A percentile compares a stretch with the other conserved stretches of the same genome.
phyloP scores from a whole-genome alignment of 73 alveolate genomes.

The Symbiodinium pilosum region DNA sequence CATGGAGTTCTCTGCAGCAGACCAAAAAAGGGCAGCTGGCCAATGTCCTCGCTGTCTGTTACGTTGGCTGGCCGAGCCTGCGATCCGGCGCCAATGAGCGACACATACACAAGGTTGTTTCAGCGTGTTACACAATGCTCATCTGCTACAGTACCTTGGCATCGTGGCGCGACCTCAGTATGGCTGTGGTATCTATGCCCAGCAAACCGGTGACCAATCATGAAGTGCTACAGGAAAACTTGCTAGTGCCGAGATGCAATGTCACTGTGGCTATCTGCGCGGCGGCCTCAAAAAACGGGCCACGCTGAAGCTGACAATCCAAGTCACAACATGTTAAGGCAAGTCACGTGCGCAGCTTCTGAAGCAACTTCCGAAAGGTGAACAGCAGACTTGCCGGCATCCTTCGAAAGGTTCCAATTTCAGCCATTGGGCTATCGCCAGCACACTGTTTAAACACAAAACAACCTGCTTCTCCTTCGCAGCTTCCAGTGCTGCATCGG shows the following conservation, averaged over 20 bases:
- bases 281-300: neutral
- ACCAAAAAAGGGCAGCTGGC: neutral
- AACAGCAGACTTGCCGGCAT: conserved; percentile 1
- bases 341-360: conserved; percentile 10
- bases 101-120: too few relatives aligned
- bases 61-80: conserved; percentile 18
- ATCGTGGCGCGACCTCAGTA: neutral
- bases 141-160: too few relatives aligned
- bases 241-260: neutral
- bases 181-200: neutral
- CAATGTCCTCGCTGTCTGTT: neutral
- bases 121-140: too few relatives aligned
- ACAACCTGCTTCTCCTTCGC: neutral
- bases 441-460: too few relatives aligned
- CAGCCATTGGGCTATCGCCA: neutral
- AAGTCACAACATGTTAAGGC: neutral
- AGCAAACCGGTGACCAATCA: neutral
- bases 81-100: too few relatives aligned
- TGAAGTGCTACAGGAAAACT: neutral
- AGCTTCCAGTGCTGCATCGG: conserved; percentile 11
- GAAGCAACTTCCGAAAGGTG: conserved; percentile 7
- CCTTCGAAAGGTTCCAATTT: neutral
- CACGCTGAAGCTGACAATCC: neutral
- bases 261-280: conserved; percentile 17
- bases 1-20: too few relatives aligned